Conservation (phyloP, 2,329 filamentous ascomycete species). For the Ophiosphaerella herpotricha region DNA sequence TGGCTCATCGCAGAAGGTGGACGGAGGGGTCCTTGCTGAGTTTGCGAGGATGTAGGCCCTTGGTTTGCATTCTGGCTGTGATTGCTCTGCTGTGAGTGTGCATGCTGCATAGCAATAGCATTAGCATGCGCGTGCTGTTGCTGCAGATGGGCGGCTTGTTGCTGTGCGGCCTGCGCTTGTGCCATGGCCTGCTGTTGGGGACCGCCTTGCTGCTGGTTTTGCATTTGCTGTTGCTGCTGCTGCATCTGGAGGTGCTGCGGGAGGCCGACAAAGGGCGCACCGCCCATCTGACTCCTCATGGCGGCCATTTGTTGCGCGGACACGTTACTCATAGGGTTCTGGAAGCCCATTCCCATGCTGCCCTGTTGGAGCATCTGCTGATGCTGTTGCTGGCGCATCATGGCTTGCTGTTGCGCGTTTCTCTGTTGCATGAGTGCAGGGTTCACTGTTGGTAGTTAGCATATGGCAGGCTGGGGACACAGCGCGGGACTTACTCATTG, state of each 20-base stretch:
- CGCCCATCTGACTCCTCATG: conserved; percentile 32
- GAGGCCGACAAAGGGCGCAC: conserved; percentile 29
- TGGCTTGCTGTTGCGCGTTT: conserved; percentile 50
- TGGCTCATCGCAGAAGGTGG: conserved; percentile 47
- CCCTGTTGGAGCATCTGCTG: conserved; percentile 60
- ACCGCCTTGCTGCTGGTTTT: conserved; percentile 42
- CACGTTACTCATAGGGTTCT: no score
- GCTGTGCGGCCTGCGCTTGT: no score
- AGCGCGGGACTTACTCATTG: conserved; percentile 41
- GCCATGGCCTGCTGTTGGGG: conserved; percentile 51
- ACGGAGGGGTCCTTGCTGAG: conserved; percentile 45
- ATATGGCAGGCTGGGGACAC: not conserved
- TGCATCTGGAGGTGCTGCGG: conserved; percentile 49
- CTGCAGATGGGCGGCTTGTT: conserved; percentile 46
- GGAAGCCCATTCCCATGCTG: conserved; percentile 59
- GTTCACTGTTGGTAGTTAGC: conserved; percentile 38
- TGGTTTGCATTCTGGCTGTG: conserved; percentile 51
- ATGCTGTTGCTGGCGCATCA: conserved; percentile 57
- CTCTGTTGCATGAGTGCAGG: conserved; percentile 47
- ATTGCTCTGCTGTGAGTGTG: conserved; percentile 55
- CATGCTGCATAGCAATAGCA: conserved; percentile 54
- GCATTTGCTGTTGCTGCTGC: conserved; percentile 47
- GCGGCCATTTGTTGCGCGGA: no score
- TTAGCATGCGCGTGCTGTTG: no score
- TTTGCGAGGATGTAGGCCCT: conserved; percentile 41